Evolutionary conservation across 371 early-diverging fungal genomes (phyloP).

Genomic region (Mucor indicus): DNA sequence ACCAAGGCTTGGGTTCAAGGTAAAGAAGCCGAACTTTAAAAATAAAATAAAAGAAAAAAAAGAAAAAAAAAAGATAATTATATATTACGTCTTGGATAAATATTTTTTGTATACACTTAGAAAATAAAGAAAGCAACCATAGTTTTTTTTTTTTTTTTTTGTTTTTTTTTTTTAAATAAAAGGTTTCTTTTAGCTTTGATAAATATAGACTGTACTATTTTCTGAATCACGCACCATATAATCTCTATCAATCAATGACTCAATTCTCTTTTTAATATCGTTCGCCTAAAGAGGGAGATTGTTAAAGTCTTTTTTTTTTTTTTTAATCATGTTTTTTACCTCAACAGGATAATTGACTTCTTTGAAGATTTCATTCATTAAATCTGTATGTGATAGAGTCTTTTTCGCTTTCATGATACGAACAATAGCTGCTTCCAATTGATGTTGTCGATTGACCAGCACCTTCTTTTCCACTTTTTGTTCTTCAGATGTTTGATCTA

Average conservation of each 20-base stretch:
- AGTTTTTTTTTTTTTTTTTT: no score
- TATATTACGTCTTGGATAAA: no score
- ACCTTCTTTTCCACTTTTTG: slow-evolving; percentile 71
- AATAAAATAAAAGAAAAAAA: no score
- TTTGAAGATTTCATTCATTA: slow-evolving; percentile 71
- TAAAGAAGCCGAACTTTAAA: slow-evolving; percentile 38
- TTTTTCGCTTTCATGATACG: slow-evolving; percentile 91
- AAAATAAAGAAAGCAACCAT: no score
- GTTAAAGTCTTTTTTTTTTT: background rate
- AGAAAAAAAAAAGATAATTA: no score
- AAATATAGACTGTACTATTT: slow-evolving; percentile 22
- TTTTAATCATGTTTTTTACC: slow-evolving; percentile 34
- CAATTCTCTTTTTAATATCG: slow-evolving; percentile 87
- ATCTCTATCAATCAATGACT: slow-evolving; percentile 89
- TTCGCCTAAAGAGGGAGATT: slow-evolving; percentile 41
- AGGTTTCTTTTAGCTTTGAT: slow-evolving; percentile 10
- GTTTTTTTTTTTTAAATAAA: background rate
- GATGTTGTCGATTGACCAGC: slow-evolving; percentile 76
- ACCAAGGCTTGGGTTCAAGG: slow-evolving; percentile 58
- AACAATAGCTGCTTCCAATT: slow-evolving; percentile 94
- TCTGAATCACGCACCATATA: slow-evolving; percentile 79
- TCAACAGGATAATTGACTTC: slow-evolving; percentile 78
- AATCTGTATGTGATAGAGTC: slow-evolving; percentile 57
- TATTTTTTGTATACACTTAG: no score
- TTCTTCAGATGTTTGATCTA: slow-evolving; percentile 76